Percentiles rank a stretch among this genome's conserved stretches.
These are phyloP conservation scores for Calonectria hawksworthii DNA, from an alignment of 2,329 filamentous ascomycete species.

Conservation along the genomic window DNA sequence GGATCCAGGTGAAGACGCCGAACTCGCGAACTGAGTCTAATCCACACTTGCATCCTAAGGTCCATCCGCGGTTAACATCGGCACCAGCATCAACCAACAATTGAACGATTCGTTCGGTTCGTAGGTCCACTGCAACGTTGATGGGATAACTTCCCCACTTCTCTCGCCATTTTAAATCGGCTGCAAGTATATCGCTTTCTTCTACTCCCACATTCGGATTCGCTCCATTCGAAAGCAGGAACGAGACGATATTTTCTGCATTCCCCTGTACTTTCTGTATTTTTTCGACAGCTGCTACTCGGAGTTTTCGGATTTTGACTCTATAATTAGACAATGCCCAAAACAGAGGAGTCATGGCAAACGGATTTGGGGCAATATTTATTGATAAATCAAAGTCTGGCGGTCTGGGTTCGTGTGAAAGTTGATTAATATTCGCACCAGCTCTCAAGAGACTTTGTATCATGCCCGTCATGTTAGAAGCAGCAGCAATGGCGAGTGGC, in stretches of 20 bases:
- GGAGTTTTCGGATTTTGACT: too few species aligned
- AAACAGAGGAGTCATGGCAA: neutral
- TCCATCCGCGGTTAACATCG: neutral
- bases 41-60: too few species aligned
- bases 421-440: neutral
- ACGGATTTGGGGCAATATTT: neutral
- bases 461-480: neutral
- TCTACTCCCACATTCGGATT: neutral
- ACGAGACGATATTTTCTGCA: neutral
- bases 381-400: too few species aligned
- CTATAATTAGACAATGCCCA: neutral
- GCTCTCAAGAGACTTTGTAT: neutral
- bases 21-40: too few species aligned
- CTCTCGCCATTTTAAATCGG: neutral
- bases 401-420: neutral
- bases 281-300: too few species aligned
- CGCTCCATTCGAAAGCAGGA: neutral
- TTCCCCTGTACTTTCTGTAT: neutral
- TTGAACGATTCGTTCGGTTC: neutral
- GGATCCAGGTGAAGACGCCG: too few species aligned
- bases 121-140: neutral
- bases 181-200: neutral
- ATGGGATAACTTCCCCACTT: neutral
- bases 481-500: neutral
- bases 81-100: neutral